Percentiles rank a stretch among this genome's conserved stretches.
Evolutionary conservation across 192 early-diverging fungal genomes (phyloP).

Genomic region (Backusella morwellensis): DNA sequence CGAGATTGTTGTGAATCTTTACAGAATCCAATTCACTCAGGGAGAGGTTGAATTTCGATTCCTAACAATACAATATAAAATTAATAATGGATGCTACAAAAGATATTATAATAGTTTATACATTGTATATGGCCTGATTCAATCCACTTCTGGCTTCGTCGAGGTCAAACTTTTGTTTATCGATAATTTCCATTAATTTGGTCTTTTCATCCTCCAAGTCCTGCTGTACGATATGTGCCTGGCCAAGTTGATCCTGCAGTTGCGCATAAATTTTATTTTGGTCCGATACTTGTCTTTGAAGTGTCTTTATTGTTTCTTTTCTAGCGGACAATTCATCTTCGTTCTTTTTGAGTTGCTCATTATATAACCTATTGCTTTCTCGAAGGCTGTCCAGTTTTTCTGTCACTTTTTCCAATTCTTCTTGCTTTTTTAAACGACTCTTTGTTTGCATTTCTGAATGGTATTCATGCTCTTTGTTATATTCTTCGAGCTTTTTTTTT

Average conservation of each 20-base stretch:
- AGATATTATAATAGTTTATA: not conserved
- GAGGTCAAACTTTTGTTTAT: constrained; percentile 35
- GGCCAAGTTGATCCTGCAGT: constrained; percentile 5
- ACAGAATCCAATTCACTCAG: not conserved
- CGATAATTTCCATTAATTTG: constrained; percentile 30
- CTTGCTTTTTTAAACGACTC: not conserved
- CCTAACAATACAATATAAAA: not conserved
- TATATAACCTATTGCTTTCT: not conserved
- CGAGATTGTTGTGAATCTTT: not conserved
- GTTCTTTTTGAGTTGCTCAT: not conserved
- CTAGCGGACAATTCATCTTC: not conserved
- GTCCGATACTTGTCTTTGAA: not conserved
- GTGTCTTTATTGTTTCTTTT: not conserved
- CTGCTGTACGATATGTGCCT: constrained; percentile 19
- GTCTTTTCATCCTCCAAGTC: constrained; percentile 32
- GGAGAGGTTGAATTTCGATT: not conserved
- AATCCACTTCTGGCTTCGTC: constrained; percentile 30
- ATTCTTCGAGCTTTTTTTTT: not conserved
- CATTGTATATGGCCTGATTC: not conserved
- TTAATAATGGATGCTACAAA: not conserved
- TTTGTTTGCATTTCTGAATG: not conserved
- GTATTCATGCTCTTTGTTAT: not conserved
- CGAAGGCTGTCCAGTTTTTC: not conserved
- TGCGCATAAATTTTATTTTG: constrained; percentile 7
- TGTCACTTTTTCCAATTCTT: not conserved